Conservation (phyloP, 2,329 filamentous ascomycete species). For the Calonectria henricotiae region DNA sequence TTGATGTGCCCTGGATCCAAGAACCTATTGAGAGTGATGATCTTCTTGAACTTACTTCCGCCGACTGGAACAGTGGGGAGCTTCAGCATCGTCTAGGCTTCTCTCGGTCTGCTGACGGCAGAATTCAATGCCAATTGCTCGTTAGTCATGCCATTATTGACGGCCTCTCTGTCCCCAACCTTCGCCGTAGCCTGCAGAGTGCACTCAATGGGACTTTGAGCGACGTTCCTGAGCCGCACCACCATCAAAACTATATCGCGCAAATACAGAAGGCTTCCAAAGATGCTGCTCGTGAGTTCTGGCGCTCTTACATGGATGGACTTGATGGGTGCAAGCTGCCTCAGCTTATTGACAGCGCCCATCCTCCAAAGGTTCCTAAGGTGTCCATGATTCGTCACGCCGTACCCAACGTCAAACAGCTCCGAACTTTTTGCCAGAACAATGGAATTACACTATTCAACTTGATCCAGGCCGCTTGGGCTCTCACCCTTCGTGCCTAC, state of each 20-base stretch:
- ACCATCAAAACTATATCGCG: constrained; percentile 4
- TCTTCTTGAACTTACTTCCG: constrained; percentile 8
- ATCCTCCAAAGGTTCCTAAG: not conserved
- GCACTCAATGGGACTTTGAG: not conserved
- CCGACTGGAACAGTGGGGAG: constrained; percentile 11
- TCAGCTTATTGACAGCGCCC: not conserved
- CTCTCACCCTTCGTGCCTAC: constrained; percentile 5
- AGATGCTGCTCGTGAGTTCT: constrained; percentile 16
- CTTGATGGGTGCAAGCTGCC: constrained; percentile 10
- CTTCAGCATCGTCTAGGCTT: constrained; percentile 5
- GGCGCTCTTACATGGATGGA: constrained; percentile 7
- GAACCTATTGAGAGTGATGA: constrained; percentile 16
- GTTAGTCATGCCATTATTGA: constrained; percentile 14
- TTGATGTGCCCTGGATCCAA: constrained; percentile 13
- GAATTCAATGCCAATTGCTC: constrained; percentile 6
- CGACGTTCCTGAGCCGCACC: constrained; percentile 3
- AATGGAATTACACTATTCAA: constrained; percentile 15
- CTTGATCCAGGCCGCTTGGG: constrained; percentile 11
- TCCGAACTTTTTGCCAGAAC: constrained; percentile 4
- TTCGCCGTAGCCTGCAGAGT: constrained; percentile 1
- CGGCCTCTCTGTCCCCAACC: constrained; percentile 3
- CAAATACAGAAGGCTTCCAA: constrained; percentile 16
- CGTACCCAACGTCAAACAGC: constrained; percentile 4
- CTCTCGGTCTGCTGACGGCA: not conserved
- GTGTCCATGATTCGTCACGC: constrained; percentile 7